Conservation (phyloP, 208 protist genomes). For the Leishmania martiniquensis region DNA sequence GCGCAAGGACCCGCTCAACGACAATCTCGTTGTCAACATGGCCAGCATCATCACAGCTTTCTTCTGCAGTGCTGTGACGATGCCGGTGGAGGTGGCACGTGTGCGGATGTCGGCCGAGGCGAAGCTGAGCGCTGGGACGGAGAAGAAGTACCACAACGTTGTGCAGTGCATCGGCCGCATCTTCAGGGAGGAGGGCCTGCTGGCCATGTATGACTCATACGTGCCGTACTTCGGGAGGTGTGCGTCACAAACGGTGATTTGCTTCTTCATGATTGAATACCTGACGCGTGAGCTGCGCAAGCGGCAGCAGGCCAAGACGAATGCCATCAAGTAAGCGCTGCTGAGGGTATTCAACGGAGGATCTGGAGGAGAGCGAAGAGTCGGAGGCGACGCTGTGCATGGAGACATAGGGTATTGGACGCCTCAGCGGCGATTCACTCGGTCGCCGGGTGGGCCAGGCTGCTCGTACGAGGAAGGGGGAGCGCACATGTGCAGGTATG, state of each 20-base stretch:
- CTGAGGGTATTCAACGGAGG: not conserved
- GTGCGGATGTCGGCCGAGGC: conserved; percentile 90
- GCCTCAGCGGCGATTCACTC: not conserved
- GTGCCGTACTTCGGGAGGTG: conserved; percentile 91
- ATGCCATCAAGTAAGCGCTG: not conserved
- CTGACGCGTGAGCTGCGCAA: conserved; percentile 44
- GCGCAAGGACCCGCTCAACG: conserved; percentile 39
- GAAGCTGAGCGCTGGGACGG: conserved; percentile 50
- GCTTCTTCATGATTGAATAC: conserved; percentile 93
- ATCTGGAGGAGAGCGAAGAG: not conserved
- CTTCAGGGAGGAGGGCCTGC: conserved; percentile 73
- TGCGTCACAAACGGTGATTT: conserved; percentile 87
- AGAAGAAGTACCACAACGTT: conserved; percentile 73
- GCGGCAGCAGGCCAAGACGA: not conserved
- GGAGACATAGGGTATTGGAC: not conserved
- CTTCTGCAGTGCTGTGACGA: conserved; percentile 88
- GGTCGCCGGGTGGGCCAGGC: not conserved
- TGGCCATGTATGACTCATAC: conserved; percentile 87
- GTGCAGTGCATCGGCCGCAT: conserved; percentile 82
- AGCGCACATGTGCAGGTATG: not conserved
- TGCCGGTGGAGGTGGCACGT: conserved; percentile 91
- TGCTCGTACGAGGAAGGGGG: not conserved
- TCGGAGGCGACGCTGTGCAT: too few species aligned
- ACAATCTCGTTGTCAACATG: conserved; percentile 82
- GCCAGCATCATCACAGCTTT: conserved; percentile 82